Evolutionary conservation across 768 basidiomycete species (phyloP), one percentile per base, ranked within the genome.

Genomic region (Lactarius pseudohatsudake): DNA sequence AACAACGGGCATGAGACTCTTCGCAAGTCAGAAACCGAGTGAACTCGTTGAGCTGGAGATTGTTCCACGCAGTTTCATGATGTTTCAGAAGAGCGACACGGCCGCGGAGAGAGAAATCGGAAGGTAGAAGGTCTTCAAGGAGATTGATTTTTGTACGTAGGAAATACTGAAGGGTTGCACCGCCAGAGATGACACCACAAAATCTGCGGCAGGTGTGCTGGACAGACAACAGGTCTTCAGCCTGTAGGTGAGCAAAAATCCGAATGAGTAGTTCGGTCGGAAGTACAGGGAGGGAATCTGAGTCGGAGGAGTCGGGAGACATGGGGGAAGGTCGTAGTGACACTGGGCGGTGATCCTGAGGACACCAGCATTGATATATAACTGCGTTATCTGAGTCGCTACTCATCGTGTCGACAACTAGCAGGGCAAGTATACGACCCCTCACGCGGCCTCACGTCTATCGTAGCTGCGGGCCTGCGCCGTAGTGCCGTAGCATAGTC

Each of bases 171-270:
- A 62, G 61, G 20, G 36, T 41, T 3, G 38, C 26, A 2, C 45
- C 41, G 28, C 15, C 20, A 10, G 53, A 18, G 53, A 62, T 18
- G 53, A 62, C 47, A 38, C 41, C 28, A 20, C 11, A 34, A 20
- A 43, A 36, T n/a, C 16, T 54, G 53, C 38, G 53, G 47, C 61
- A 62, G 2, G 61, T 55, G 50, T 18, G 53, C 61, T 55, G 61
- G 26, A 55, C 53, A 3, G 61, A 54, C 10, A 41, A 30, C 53
- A 62, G 28, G n/a, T 55, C 53, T n/a, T 18, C 26, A 18, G 18
- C 53, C 7, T 50, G 53, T 10, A 62, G 53, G 36, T 41, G 20
- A 30, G 38, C 3, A 22, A 55, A 41, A 30, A 62, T 62, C 8
- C 4, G 22, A 28, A 38, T 41, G 34, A 62, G 50, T 20, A 62